Evolutionary conservation across 768 basidiomycete species (phyloP).

Genomic region (Lentinus tigrinus): DNA sequence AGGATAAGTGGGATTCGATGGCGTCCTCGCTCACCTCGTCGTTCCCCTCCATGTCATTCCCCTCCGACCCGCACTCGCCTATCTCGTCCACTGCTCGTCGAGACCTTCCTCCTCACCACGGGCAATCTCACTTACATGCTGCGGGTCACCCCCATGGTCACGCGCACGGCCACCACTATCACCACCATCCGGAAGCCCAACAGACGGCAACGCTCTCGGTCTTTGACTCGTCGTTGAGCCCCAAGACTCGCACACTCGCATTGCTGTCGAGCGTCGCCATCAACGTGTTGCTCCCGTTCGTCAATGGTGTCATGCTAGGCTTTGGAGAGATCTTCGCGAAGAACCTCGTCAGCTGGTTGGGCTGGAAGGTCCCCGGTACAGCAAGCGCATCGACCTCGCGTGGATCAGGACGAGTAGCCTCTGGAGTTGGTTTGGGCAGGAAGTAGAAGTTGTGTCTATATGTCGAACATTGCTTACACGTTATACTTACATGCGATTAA

Average conservation of each 20-base stretch:
- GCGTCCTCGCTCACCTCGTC: constrained; percentile 51
- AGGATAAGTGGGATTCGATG: constrained; percentile 67
- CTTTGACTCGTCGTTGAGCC: constrained; percentile 66
- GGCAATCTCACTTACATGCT: constrained; percentile 18
- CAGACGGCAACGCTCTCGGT: constrained; percentile 57
- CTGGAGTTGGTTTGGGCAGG: constrained; percentile 11
- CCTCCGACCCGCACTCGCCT: constrained; percentile 57
- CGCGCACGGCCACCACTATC: constrained; percentile 15
- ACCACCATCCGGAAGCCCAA: constrained; percentile 3
- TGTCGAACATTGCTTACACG: not conserved
- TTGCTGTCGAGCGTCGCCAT: constrained; percentile 75
- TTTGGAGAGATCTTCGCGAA: constrained; percentile 93
- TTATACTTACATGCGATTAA: constrained; percentile 2
- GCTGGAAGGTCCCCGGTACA: constrained; percentile 34
- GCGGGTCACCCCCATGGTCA: constrained; percentile 21
- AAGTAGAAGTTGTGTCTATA: constrained; percentile 1
- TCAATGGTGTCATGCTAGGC: constrained; percentile 96
- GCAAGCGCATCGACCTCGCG: constrained; percentile 17
- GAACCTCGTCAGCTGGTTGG: constrained; percentile 56
- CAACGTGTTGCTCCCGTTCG: constrained; percentile 83
- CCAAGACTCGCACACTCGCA: constrained; percentile 65
- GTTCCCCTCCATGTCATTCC: constrained; percentile 79
- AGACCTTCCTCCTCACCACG: constrained; percentile 19
- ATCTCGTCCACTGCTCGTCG: constrained; percentile 34
- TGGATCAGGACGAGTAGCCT: constrained; percentile 10